Base-by-base conservation (phyloP, 2,329 filamentous ascomycete species). In the Ophiostoma piceae region DNA sequence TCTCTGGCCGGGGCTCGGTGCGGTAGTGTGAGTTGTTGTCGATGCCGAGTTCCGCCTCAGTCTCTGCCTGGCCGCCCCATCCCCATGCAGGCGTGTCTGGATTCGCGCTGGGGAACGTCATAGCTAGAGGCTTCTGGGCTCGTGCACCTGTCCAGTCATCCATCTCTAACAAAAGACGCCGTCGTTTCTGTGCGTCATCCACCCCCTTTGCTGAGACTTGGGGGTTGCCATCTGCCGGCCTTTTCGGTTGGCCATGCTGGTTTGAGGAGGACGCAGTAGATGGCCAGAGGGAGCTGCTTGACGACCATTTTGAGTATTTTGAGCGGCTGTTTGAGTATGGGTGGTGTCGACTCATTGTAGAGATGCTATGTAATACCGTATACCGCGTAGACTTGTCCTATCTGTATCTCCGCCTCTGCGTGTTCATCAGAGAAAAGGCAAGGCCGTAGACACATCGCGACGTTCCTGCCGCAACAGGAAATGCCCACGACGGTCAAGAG, bases 111-210 rank as follows among this genome's bases (percentile, higher is more conserved):
- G 57, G 60, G 32, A 74, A 74, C 1, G 64, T 39, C 2, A 74
- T 72, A 7, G 51, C 26, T 9, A 71, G 67, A 0, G 72, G 72
- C 47, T 64, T 66, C 43, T 16, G 51, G 5, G 69, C 67, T 67
- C 71, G 68, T 22, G 69, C 69, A 0, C 73, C 73, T 0, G 71
- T 72, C 73, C 73, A 73, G 70, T 73, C 73, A 22, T 73, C 73
- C 71, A 72, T 72, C 14, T 39, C 62, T 19, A 73, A n/a, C 16
- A 73, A 11, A 8, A 41, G 19, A 12, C 62, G 62, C 7, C 62
- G 35, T 7, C 62, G 19, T 19, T 41, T 65, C n/a, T 66, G 39
- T 29, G 37, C 65, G 22, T 66, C 65, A 1, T 47, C 65, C 1
- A n/a, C 4, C 5, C 51, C 37, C n/a, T 16, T 39, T 5, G 2